These are phyloP conservation scores for Prunus dulcis DNA, from an alignment of 306 rosid genomes.

Conservation along the genomic window DNA sequence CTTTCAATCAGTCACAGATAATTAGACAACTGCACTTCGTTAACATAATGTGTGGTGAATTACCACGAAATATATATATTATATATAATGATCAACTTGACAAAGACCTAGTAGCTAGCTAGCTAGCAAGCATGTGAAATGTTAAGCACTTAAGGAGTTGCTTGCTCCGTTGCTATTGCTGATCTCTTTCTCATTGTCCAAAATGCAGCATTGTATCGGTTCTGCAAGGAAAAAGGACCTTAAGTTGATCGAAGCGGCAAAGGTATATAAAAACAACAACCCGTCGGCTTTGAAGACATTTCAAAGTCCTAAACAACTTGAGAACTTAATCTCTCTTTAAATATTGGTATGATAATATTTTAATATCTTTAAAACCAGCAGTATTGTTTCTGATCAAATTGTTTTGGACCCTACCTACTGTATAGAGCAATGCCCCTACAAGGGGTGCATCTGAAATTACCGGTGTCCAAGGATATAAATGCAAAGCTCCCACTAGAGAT, in stretches of 20 bases:
- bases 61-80: no score
- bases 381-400: background rate
- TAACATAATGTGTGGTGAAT: background rate
- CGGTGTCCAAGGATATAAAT: background rate
- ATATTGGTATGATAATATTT: background rate
- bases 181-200: constrained; percentile 84
- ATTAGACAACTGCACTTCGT: background rate
- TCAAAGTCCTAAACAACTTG: background rate
- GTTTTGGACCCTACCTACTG: background rate
- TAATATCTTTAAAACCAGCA: background rate
- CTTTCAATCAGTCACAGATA: background rate
- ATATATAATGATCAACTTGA: background rate
- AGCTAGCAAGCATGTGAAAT: background rate
- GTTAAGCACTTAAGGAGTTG: background rate
- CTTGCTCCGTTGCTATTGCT: constrained; percentile 20
- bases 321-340: background rate
- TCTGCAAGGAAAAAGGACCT: constrained; percentile 49
- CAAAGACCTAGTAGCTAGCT: no score
- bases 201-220: constrained; percentile 78
- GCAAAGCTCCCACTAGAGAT: no score
- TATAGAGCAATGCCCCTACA: background rate
- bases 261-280: background rate
- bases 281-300: background rate
- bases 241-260: constrained; percentile 19
- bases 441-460: background rate